Conservation (phyloP, 345 rosid genomes). For the Passiflora organensis region DNA sequence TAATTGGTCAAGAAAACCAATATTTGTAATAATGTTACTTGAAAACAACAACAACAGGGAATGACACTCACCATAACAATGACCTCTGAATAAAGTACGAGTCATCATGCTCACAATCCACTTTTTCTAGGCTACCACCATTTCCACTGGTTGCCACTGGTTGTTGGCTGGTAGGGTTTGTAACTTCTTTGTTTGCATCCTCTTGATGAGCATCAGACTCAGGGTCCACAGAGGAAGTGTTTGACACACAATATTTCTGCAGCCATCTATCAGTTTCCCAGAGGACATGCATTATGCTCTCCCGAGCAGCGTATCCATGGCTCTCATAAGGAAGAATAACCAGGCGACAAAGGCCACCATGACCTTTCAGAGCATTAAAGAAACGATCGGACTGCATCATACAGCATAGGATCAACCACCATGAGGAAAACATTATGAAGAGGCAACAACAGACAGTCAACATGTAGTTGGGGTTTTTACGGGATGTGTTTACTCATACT, state of each 20-base stretch:
- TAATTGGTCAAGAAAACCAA: no score
- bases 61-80: conserved; percentile 42
- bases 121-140: conserved; percentile 48
- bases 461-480: no score
- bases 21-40: neutral
- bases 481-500: no score
- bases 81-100: conserved; percentile 39
- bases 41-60: neutral
- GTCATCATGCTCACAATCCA: conserved; percentile 30
- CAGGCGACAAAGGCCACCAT: conserved; percentile 86
- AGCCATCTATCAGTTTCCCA: conserved; percentile 99
- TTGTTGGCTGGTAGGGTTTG: conserved; percentile 41
- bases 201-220: conserved; percentile 34
- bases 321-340: conserved; percentile 94
- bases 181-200: conserved; percentile 28
- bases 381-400: conserved; percentile 81
- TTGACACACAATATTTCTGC: conserved; percentile 67
- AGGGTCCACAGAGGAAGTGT: conserved; percentile 40
- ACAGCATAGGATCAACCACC: conserved; percentile 9
- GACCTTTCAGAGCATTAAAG: conserved; percentile 94
- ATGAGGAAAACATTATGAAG: conserved; percentile 7
- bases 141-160: conserved; percentile 51
- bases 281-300: conserved; percentile 96
- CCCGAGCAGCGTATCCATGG: conserved; percentile 87
- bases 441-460: no score